These are phyloP conservation scores for Umbelopsis isabellina DNA, from an alignment of 192 early-diverging fungal genomes.

Conservation along the genomic window DNA sequence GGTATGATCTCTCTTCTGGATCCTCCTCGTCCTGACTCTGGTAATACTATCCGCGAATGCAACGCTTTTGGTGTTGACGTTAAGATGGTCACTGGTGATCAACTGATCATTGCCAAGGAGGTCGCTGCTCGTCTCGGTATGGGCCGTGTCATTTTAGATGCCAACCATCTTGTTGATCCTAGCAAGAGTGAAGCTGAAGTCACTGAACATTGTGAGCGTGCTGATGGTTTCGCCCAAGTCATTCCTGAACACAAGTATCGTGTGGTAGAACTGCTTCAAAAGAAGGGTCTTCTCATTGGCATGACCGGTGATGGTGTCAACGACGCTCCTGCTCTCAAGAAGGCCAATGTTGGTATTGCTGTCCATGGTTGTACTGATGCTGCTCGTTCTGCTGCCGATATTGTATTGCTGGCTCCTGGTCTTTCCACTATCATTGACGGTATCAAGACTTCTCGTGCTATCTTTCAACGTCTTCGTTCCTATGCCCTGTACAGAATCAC, in stretches of 20 bases:
- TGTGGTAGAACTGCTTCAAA: slow-evolving; percentile 88
- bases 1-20: slow-evolving; percentile 88
- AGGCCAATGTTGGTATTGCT: slow-evolving; percentile 94
- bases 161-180: slow-evolving; percentile 71
- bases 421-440: slow-evolving; percentile 91
- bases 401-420: slow-evolving; percentile 85
- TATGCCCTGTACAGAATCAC: slow-evolving; percentile 92
- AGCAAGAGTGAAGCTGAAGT: slow-evolving; percentile 66
- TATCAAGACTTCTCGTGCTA: slow-evolving; percentile 80
- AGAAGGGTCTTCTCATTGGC: slow-evolving; percentile 74
- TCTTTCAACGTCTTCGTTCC: slow-evolving; percentile 90
- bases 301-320: slow-evolving; percentile 98
- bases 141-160: slow-evolving; percentile 84
- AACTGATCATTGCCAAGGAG: slow-evolving; percentile 89
- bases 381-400: slow-evolving; percentile 89
- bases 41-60: slow-evolving; percentile 84
- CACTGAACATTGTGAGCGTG: slow-evolving; percentile 75
- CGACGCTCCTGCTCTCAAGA: slow-evolving; percentile 94
- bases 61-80: slow-evolving; percentile 79
- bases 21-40: slow-evolving; percentile 86
- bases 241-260: slow-evolving; percentile 95
- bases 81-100: slow-evolving; percentile 96
- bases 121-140: slow-evolving; percentile 86
- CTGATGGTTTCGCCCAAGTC: slow-evolving; percentile 93
- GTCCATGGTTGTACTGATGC: slow-evolving; percentile 92